Conservation (phyloP, 441 rosid species). For the Kokia cookei region DNA sequence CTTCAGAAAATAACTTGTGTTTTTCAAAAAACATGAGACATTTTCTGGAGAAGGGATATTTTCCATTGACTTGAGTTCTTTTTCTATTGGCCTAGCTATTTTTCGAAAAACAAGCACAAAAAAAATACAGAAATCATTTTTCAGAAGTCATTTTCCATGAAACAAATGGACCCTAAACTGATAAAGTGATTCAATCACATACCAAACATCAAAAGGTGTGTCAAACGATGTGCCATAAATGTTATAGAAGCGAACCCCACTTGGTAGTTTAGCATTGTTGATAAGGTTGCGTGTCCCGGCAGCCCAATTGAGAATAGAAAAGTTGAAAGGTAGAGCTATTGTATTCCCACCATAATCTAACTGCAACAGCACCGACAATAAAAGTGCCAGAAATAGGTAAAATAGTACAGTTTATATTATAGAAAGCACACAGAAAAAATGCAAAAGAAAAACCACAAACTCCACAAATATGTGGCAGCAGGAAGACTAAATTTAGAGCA, state of each 20-base stretch:
- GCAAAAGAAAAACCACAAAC: neutral
- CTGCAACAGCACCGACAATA: slow-evolving; percentile 26
- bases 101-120: neutral
- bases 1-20: neutral
- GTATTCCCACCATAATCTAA: slow-evolving; percentile 54
- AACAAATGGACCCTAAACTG: neutral
- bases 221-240: slow-evolving; percentile 71
- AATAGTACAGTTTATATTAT: neutral
- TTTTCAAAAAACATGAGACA: neutral
- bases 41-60: neutral
- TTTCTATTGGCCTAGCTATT: neutral
- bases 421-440: neutral
- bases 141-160: neutral
- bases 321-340: slow-evolving; percentile 73
- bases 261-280: slow-evolving; percentile 54
- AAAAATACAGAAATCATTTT: neutral
- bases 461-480: neutral
- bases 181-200: slow-evolving; percentile 17
- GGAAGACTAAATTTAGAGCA: neutral
- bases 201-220: slow-evolving; percentile 85
- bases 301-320: slow-evolving; percentile 65
- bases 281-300: slow-evolving; percentile 54
- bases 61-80: neutral
- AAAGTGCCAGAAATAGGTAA: neutral
- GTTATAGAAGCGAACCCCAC: slow-evolving; percentile 69